Conservation (phyloP, 192 early-diverging fungal species). For the Dissophora ornata region DNA sequence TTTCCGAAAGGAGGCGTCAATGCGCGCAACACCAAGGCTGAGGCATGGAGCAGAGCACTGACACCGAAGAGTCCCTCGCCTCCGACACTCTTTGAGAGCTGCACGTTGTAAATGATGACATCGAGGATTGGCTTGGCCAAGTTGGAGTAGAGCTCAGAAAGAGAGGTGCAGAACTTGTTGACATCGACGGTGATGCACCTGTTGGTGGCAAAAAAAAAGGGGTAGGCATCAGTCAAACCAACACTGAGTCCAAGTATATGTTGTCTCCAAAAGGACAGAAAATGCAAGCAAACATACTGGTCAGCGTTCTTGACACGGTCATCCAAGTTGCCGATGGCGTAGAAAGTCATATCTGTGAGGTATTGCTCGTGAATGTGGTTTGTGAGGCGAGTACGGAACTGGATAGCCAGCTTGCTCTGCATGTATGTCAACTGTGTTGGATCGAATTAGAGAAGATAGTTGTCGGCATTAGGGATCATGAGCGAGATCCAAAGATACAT, state of each 20-base stretch:
- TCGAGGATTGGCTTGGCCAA: slow-evolving; percentile 96
- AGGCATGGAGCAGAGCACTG: slow-evolving; percentile 80
- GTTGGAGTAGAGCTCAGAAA: slow-evolving; percentile 92
- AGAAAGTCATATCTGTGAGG: slow-evolving; percentile 91
- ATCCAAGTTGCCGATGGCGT: slow-evolving; percentile 93
- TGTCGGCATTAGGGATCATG: not conserved
- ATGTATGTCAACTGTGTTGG: slow-evolving; percentile 71
- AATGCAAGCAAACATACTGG: slow-evolving; percentile 70
- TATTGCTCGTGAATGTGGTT: slow-evolving; percentile 89
- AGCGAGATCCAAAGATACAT: too few relatives aligned
- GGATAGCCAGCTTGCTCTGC: slow-evolving; percentile 80
- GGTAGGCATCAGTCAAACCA: not conserved
- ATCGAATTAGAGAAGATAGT: slow-evolving; percentile 6
- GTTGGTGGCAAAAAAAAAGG: not conserved
- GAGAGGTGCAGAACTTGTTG: slow-evolving; percentile 88
- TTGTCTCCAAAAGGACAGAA: too few relatives aligned
- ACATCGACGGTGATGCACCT: slow-evolving; percentile 88
- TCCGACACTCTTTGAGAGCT: slow-evolving; percentile 88
- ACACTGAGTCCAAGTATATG: too few relatives aligned
- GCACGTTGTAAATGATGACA: slow-evolving; percentile 91
- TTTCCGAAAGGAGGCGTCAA: slow-evolving; percentile 97
- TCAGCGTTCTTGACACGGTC: slow-evolving; percentile 92
- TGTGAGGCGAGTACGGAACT: slow-evolving; percentile 89
- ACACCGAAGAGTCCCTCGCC: slow-evolving; percentile 86
- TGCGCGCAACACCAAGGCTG: slow-evolving; percentile 80